Evolutionary conservation across 2,329 filamentous ascomycete species (phyloP).

Genomic region (Diaporthe australafricana): DNA sequence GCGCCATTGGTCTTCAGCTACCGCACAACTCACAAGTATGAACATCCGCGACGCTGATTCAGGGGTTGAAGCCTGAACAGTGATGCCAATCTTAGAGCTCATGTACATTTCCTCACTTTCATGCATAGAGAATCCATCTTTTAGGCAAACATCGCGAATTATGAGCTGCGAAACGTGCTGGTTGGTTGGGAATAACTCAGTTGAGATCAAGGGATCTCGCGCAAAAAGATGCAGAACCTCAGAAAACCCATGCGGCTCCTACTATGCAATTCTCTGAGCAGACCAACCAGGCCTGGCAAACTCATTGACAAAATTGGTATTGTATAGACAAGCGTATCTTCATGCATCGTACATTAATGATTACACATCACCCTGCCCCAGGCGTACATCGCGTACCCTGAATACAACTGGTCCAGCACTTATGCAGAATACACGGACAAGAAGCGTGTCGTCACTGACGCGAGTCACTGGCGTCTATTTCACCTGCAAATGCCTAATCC

Average conservation of each 20-base stretch:
- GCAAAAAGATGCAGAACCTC: background rate
- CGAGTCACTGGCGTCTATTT: background rate
- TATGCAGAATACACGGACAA: background rate
- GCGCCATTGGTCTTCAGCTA: too few relatives aligned
- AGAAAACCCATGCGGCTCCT: too few relatives aligned
- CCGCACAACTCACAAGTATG: too few relatives aligned
- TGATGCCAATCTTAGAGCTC: background rate
- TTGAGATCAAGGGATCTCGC: background rate
- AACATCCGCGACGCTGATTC: background rate
- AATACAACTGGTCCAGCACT: background rate
- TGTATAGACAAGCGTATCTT: constrained; percentile 23
- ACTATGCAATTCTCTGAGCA: too few relatives aligned
- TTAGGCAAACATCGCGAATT: too few relatives aligned
- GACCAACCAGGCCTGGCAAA: background rate
- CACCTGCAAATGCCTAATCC: constrained; percentile 53
- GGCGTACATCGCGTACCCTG: background rate
- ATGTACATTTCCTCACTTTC: too few relatives aligned
- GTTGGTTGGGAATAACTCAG: too few relatives aligned
- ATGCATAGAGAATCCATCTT: too few relatives aligned
- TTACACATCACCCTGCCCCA: constrained; percentile 13
- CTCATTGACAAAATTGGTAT: background rate
- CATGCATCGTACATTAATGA: constrained; percentile 26
- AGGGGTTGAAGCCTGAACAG: constrained; percentile 2
- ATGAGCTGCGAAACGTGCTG: background rate
- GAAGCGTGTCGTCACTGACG: background rate